These are phyloP conservation scores for Xylaria curta DNA, from an alignment of 495 filamentous ascomycete genomes.

Conservation along the genomic window DNA sequence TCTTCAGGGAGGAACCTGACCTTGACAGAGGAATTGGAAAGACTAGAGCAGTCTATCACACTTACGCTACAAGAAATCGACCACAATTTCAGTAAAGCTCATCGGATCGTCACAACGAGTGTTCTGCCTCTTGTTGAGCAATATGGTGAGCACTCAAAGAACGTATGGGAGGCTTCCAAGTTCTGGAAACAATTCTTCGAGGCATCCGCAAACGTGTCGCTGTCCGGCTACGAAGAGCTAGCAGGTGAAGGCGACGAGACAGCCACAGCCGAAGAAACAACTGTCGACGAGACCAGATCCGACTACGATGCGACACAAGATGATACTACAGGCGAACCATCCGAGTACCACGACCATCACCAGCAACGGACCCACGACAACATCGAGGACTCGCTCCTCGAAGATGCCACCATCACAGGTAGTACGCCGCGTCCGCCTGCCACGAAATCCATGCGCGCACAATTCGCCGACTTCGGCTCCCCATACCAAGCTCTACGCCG, in stretches of 20 bases:
- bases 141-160: constrained; percentile 90
- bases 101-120: constrained; percentile 92
- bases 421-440: constrained; percentile 60
- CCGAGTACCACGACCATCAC: constrained; percentile 40
- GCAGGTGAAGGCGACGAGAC: constrained; percentile 61
- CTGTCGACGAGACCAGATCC: constrained; percentile 48
- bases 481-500: constrained; percentile 70
- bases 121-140: constrained; percentile 95
- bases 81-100: constrained; percentile 95
- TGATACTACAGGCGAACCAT: constrained; percentile 41
- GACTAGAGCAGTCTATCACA: constrained; percentile 94
- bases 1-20: constrained; percentile 71
- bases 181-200: constrained; percentile 99
- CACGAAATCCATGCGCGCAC: constrained; percentile 49
- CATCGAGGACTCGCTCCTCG: constrained; percentile 59
- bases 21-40: constrained; percentile 94
- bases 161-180: constrained; percentile 98
- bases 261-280: constrained; percentile 43
- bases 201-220: constrained; percentile 92
- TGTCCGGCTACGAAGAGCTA: constrained; percentile 93
- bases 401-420: constrained; percentile 57
- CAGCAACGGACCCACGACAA: constrained; percentile 41
- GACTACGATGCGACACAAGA: constrained; percentile 51
- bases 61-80: constrained; percentile 98
- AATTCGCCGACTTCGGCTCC: constrained; percentile 67